A percentile compares a stretch with the other conserved stretches of the same genome.
Conservation (phyloP, 1,284 basidiomycete genomes). For the Rhizoctonia solani region DNA sequence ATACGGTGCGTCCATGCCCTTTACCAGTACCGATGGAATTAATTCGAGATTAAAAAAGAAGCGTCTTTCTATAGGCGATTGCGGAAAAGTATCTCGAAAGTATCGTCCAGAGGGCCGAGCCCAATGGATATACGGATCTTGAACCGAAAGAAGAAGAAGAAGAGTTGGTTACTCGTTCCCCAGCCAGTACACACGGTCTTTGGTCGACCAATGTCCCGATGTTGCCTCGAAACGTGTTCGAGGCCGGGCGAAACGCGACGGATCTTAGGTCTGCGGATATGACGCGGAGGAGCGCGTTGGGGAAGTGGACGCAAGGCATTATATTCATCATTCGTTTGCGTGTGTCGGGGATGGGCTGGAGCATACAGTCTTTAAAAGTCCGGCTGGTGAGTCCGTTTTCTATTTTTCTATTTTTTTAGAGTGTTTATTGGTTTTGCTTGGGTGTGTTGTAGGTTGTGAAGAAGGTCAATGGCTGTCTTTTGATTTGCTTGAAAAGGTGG, state of each 20-base stretch:
- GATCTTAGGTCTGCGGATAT: slow-evolving; percentile 6
- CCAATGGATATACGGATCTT: not conserved
- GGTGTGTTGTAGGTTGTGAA: not conserved
- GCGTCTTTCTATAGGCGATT: not conserved
- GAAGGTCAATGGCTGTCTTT: slow-evolving; percentile 28
- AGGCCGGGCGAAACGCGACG: not conserved
- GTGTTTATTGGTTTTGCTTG: not conserved
- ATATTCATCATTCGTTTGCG: not conserved
- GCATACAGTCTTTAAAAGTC: slow-evolving; percentile 3
- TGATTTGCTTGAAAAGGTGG: slow-evolving; percentile 4
- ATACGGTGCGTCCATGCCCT: not conserved
- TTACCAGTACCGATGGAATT: not conserved
- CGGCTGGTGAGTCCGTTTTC: slow-evolving; percentile 1
- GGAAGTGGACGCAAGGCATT: not conserved
- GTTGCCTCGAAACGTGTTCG: slow-evolving; percentile 1
- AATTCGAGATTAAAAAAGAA: not conserved
- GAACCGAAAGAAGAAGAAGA: not conserved
- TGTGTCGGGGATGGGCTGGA: slow-evolving; percentile 1
- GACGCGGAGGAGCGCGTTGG: not conserved
- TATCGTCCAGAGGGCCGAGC: not conserved
- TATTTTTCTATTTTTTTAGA: not conserved
- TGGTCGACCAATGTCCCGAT: slow-evolving; percentile 28
- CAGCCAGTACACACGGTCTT: not conserved
- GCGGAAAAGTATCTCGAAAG: slow-evolving; percentile 18
- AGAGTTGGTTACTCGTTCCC: slow-evolving; percentile 5